Conservation (phyloP, 1,284 basidiomycete species). For the Rhizoctonia solani region DNA sequence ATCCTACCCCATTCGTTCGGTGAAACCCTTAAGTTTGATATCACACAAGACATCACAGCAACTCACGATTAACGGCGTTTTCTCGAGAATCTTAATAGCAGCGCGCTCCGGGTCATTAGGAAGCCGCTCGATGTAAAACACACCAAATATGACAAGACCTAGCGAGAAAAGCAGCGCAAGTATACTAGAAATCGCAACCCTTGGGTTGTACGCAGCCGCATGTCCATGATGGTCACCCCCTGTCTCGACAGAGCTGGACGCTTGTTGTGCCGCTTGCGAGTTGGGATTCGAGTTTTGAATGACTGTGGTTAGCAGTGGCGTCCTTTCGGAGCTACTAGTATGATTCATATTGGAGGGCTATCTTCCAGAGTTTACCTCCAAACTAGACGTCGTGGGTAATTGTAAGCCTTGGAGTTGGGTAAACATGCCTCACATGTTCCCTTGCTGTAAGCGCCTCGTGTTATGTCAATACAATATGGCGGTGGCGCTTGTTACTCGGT, state of each 20-base stretch:
- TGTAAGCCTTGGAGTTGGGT: no score
- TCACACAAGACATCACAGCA: background rate
- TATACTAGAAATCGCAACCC: constrained; percentile 18
- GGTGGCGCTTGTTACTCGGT: background rate
- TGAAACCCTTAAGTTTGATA: background rate
- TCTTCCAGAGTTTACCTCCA: no score
- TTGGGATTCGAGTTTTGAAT: background rate
- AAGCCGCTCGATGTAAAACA: constrained; percentile 45
- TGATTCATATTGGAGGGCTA: no score
- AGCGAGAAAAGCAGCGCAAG: constrained; percentile 5
- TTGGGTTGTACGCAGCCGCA: background rate
- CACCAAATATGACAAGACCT: constrained; percentile 2
- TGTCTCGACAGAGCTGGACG: background rate
- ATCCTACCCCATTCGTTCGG: constrained; percentile 54
- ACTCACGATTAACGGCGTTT: constrained; percentile 72
- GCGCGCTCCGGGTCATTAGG: constrained; percentile 63
- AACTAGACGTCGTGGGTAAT: no score
- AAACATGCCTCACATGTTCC: background rate
- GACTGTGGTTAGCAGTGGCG: constrained; percentile 7
- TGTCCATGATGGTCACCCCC: background rate
- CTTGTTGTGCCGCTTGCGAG: background rate
- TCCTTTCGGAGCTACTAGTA: background rate
- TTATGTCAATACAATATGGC: background rate
- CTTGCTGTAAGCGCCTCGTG: background rate
- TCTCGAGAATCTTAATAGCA: constrained; percentile 59